Evolutionary conservation across 2,329 filamentous ascomycete genomes (phyloP).

Genomic region (Apiospora hydei): DNA sequence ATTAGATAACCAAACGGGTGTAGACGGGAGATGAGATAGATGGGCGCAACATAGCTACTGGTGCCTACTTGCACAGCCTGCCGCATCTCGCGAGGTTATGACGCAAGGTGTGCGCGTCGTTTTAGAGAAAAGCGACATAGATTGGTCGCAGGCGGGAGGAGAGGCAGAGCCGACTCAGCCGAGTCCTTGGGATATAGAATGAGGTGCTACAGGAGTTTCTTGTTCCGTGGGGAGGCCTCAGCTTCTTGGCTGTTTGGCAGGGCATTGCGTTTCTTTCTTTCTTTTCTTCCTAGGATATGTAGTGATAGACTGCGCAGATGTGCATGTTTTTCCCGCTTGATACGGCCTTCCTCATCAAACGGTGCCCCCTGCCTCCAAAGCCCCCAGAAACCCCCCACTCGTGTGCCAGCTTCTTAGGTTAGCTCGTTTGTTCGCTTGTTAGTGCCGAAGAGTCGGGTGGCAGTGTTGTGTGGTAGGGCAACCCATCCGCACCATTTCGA

Average conservation of each 20-base stretch:
- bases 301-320: neutral
- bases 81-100: neutral
- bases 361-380: neutral
- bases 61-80: constrained; percentile 4
- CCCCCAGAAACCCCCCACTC: neutral
- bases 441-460: constrained; percentile 11
- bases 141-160: neutral
- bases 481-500: neutral
- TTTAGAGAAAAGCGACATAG: neutral
- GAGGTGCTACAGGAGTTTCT: constrained; percentile 14
- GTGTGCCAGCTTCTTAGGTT: neutral
- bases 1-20: neutral
- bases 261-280: neutral
- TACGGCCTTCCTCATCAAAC: neutral
- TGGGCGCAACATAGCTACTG: neutral
- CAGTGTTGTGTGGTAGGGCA: neutral
- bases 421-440: neutral
- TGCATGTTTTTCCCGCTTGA: neutral
- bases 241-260: constrained; percentile 10
- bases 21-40: neutral
- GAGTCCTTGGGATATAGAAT: constrained; percentile 11
- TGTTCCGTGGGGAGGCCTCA: constrained; percentile 22
- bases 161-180: neutral
- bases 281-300: neutral
- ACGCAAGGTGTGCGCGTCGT: neutral